Conservation (phyloP, 2,329 filamentous ascomycete genomes). For the Akanthomyces dipterigenus region DNA sequence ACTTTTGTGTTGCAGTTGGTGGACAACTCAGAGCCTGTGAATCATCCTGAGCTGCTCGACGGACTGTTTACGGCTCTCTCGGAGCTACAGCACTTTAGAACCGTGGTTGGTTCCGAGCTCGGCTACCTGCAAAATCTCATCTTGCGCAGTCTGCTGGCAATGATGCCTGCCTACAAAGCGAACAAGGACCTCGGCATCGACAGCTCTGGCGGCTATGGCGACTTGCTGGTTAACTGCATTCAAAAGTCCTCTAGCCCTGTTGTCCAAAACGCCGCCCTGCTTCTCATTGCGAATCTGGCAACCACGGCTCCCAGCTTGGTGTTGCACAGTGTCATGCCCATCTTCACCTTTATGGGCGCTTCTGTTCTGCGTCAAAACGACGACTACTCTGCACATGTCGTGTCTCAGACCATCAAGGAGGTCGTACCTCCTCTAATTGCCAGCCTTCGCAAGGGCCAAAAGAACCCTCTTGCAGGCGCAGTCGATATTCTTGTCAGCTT, state of each 20-base stretch:
- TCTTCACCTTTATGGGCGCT: constrained; percentile 96
- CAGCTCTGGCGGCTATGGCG: constrained; percentile 72
- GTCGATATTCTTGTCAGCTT: constrained; percentile 93
- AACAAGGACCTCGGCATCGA: constrained; percentile 61
- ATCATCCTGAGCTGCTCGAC: constrained; percentile 69
- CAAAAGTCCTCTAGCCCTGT: constrained; percentile 86
- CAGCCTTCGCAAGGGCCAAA: constrained; percentile 74
- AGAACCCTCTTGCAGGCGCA: constrained; percentile 70
- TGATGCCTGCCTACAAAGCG: constrained; percentile 69
- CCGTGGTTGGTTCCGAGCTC: constrained; percentile 75
- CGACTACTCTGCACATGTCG: constrained; percentile 93
- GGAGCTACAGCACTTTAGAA: constrained; percentile 78
- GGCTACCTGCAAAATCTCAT: constrained; percentile 86
- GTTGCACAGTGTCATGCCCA: constrained; percentile 95
- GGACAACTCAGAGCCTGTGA: constrained; percentile 68
- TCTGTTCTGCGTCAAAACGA: constrained; percentile 89
- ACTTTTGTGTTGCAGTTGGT: constrained; percentile 86
- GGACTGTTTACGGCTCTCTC: constrained; percentile 79
- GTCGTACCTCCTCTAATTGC: constrained; percentile 88
- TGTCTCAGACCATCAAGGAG: constrained; percentile 88
- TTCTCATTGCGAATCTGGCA: constrained; percentile 81
- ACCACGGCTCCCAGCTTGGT: constrained; percentile 85
- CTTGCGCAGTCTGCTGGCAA: constrained; percentile 72
- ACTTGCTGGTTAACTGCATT: constrained; percentile 89
- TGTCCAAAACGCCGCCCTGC: constrained; percentile 84